phyloP scores from a whole-genome alignment of 2,329 filamentous ascomycete species.

The Sodiomyces alkalinus region DNA sequence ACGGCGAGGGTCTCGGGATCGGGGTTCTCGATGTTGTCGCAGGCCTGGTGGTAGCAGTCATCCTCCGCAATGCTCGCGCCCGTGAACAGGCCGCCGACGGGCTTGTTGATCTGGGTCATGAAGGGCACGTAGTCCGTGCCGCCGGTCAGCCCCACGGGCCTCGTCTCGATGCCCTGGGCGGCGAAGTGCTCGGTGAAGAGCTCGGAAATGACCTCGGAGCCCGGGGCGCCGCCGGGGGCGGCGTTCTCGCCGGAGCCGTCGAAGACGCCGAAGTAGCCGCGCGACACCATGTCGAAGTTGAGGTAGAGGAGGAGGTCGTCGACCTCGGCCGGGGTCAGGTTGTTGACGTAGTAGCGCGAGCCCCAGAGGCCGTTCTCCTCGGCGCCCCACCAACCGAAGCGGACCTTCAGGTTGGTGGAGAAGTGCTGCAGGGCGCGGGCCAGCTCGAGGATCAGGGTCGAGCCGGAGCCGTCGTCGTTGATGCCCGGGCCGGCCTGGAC shows the following conservation, averaged over 20 bases:
- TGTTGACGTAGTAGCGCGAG: slow-evolving; percentile 20
- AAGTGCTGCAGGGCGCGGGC: slow-evolving; percentile 21
- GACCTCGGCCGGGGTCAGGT: slow-evolving; percentile 15
- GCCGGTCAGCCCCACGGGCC: slow-evolving; percentile 17
- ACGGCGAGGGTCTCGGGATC: slow-evolving; percentile 17
- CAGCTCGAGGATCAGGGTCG: slow-evolving; percentile 23
- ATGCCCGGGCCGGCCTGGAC: slow-evolving; percentile 28
- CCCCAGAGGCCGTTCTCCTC: slow-evolving; percentile 26
- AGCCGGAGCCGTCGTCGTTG: slow-evolving; percentile 30
- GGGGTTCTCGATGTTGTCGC: slow-evolving; percentile 22
- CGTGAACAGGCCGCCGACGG: slow-evolving; percentile 41
- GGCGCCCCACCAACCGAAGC: slow-evolving; percentile 29
- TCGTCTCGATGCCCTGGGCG: slow-evolving; percentile 16
- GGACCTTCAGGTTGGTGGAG: slow-evolving; percentile 19
- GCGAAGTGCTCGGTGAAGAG: slow-evolving; percentile 18
- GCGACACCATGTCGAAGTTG: slow-evolving; percentile 26
- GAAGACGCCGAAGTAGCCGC: slow-evolving; percentile 19
- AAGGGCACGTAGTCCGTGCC: slow-evolving; percentile 49
- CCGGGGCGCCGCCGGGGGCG: slow-evolving; percentile 18
- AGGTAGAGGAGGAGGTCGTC: slow-evolving; percentile 21
- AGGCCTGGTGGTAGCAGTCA: slow-evolving; percentile 18
- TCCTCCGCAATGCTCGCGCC: slow-evolving; percentile 36
- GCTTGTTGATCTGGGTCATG: slow-evolving; percentile 33
- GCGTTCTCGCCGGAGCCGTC: slow-evolving; percentile 19
- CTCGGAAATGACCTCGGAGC: slow-evolving; percentile 17